These are phyloP conservation scores for Pestalotiopsis sp. DNA, from an alignment of 2,329 filamentous ascomycete species.

Conservation along the genomic window DNA sequence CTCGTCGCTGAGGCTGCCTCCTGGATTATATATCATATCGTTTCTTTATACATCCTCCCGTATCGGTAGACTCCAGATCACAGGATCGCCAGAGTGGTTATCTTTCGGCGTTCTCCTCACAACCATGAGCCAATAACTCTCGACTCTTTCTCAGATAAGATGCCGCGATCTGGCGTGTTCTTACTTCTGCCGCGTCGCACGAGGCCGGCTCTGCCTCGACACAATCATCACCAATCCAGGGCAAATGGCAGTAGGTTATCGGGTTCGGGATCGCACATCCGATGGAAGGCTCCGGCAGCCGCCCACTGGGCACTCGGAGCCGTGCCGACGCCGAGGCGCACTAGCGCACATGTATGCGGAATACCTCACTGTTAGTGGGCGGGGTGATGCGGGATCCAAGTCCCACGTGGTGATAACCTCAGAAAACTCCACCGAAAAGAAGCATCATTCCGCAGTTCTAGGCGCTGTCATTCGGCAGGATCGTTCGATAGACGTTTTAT, in stretches of 20 bases:
- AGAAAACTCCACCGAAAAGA: not conserved
- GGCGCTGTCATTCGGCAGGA: not conserved
- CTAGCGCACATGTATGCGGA: not conserved
- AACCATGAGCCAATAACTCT: not conserved
- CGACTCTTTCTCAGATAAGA: slow-evolving; percentile 9
- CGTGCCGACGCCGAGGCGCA: slow-evolving; percentile 1
- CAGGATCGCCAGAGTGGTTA: not conserved
- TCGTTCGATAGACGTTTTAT: not conserved
- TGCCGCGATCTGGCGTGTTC: not conserved
- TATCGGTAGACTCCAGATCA: slow-evolving; percentile 2
- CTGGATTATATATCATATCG: not conserved
- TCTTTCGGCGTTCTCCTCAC: slow-evolving; percentile 8
- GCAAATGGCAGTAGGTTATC: not conserved
- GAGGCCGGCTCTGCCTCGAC: not conserved
- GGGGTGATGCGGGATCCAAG: not conserved
- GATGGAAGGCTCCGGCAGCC: slow-evolving; percentile 8
- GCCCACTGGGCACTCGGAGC: not conserved
- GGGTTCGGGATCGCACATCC: slow-evolving; percentile 11
- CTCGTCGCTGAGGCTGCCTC: not conserved
- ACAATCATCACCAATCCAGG: not conserved
- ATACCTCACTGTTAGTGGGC: not conserved
- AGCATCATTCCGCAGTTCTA: not conserved
- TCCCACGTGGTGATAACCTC: slow-evolving; percentile 5
- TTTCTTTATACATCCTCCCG: not conserved
- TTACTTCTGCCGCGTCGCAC: not conserved